Base-by-base conservation (phyloP, 73 alveolate species). In the Paramecium caudatum region DNA sequence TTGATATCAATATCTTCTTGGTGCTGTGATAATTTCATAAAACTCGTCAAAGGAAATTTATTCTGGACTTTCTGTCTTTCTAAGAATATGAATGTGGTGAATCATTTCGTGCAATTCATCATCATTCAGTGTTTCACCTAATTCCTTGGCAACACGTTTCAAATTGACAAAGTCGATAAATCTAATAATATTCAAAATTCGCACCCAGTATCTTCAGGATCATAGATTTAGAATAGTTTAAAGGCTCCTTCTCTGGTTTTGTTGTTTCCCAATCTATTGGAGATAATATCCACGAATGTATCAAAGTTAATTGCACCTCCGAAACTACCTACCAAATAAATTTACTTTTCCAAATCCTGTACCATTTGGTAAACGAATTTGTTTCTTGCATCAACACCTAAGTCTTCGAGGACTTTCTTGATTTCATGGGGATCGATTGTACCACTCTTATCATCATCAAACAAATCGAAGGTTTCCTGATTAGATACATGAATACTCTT, bases 391-490 rank as follows among this genome's bases (percentile, higher is more conserved):
- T 94, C 96, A 23, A 94, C 90, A n/a, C 97, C 98, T 55, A 94
- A 90, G 74, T 94, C 95, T 82, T 94, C 95, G 19, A 94, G 91
- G 34, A 93, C 95, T 27, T 90, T 92, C 91, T 94, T 94, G 80
- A 94, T 83, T 90, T 94, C 94, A 16, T 65, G 85, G 10, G 97
- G 95, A 83, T 92, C 93, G 25, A 94, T 94, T 39, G 91, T 45
- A 2, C 97, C 97, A 83, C 93, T 91, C 90, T 48, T 94, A 82
- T 93, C 97, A 7, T 87, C 87, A 82, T 94, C 98, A 74, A 93
- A 94, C 68, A 93, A 90, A 90, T 93, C 94, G 83, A 94, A 94
- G 23, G 95, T 95, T 92, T 94, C 98, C 91, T 93, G 93, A 49
- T 55, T 8, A 55, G 12, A 1, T n/a, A n/a, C n/a, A n/a, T n/a